Base-by-base conservation (phyloP, 2,329 filamentous ascomycete species). In the Sporothrix humicola region DNA sequence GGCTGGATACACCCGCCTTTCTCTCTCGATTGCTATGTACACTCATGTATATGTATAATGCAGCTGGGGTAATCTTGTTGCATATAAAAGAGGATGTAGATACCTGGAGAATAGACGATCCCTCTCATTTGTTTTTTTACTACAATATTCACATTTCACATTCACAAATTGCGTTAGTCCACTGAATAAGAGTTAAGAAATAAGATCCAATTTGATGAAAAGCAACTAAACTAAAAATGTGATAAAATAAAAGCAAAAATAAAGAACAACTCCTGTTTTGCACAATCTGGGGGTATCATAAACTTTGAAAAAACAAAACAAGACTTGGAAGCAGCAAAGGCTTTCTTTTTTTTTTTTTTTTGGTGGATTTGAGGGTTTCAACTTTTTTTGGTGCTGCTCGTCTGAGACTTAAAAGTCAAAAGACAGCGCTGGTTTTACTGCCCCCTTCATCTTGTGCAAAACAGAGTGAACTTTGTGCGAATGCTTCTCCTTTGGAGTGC, bases 41-140 rank as follows among this genome's bases (percentile, higher is more conserved):
- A 59, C 69, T 61, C 69, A 65, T 54, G 58, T 72, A 72, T 52
- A 72, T 72, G 54, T 50, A 59, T 71, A 70, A 37, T 61, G 20
- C 54, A 37, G 69, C 20, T 7, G 31, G 44, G 42, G 10, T 6
- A 2, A 54, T 42, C 23, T 37, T 69, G 17, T 17, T 10, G 26
- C 48, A 37, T 17, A 37, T 44, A 23, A 52, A 69, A 69, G 48
- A 69, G 48, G 26, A 37, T 69, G 66, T 56, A 69, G 66, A 69
- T 69, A 56, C 48, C 48, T 69, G 26, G 54, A 42, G 15, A 23
- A 68, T 37, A 69, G 48, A 69, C 66, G 48, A 56, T 69, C 26
- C 48, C 48, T 54, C 66, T 56, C 66, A 23, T 44, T 63, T 63
- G 17, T 23, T 23, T 66, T 31, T 7, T 23, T 17, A 44, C 20